Base-by-base conservation (phyloP, 768 basidiomycete species). In the Nevesoporus exiguus region DNA sequence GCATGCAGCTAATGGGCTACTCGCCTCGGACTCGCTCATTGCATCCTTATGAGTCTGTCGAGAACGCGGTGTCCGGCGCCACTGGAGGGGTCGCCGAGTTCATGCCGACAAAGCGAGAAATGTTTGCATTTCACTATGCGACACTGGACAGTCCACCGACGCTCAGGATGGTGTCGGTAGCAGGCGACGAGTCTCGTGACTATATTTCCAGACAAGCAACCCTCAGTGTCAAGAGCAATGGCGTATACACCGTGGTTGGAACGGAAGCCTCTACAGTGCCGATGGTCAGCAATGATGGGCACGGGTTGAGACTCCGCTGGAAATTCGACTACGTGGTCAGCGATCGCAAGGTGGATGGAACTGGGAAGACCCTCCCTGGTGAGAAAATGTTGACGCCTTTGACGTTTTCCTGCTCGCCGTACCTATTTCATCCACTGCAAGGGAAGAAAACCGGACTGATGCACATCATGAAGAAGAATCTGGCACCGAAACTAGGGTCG, bases 311-410 rank as follows among this genome's bases (percentile, higher is more conserved):
- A 52, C 71, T 90, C 17, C 72, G 73, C 22, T 93, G 92, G 93
- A 81, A 81, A 52, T 86, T 94, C 58, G 86, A 89, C 51, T 94
- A 94, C 65, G 63, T 84, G 30, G 86, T 94, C 10, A 80, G 81
- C 37, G 83, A 90, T 58, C 76, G 82, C 30, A 69, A 74, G 49
- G 70, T 71, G 22, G 76, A 80, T 22, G 66, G 66, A 7, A 73
- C 76, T 5, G 80, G 80, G 22, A 77, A 74, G 54, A 62, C 73
- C 17, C 63, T 70, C n/a, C 73, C 77, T 7, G 88, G 86, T 15
- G 92, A 93, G 71, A 89, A 86, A 72, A 76, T 74, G 2, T 63
- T 91, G 52, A 87, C 82, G 2, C 90, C 90, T 3, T 68, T 92
- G 22, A 80, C 80, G 17, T 91, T 92, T 67, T 79, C 82, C 17